Percentiles rank a stretch among this genome's conserved stretches.
Evolutionary conservation across 345 rosid species (phyloP).

Genomic region (Zanthoxylum bungeanum): DNA sequence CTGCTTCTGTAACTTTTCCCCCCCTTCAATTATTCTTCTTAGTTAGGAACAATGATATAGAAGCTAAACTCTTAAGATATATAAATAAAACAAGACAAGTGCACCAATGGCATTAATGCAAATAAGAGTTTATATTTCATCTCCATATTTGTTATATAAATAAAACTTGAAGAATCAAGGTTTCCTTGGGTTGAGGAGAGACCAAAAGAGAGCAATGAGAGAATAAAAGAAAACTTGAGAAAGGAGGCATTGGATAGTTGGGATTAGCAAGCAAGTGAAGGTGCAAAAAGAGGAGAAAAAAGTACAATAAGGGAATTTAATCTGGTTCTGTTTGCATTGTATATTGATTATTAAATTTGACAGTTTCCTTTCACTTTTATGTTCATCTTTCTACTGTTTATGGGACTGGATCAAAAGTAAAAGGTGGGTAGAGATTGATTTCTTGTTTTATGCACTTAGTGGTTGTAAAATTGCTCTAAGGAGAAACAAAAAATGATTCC

Average conservation of each 20-base stretch:
- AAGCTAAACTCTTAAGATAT: slow-evolving; percentile 22
- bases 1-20: slow-evolving; percentile 15
- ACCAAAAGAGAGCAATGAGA: slow-evolving; percentile 50
- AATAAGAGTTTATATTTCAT: slow-evolving; percentile 52
- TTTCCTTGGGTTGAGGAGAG: slow-evolving; percentile 75
- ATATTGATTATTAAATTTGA: slow-evolving; percentile 2
- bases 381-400: slow-evolving; percentile 39
- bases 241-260: slow-evolving; percentile 74
- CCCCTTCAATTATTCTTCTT: neutral
- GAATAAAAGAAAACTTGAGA: slow-evolving; percentile 96
- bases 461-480: neutral
- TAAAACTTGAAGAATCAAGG: slow-evolving; percentile 69
- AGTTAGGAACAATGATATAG: slow-evolving; percentile 32
- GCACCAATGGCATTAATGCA: slow-evolving; percentile 37
- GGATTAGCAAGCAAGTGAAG: slow-evolving; percentile 79
- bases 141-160: slow-evolving; percentile 31
- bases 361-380: slow-evolving; percentile 20
- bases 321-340: slow-evolving; percentile 4
- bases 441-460: slow-evolving; percentile 12
- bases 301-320: slow-evolving; percentile 28
- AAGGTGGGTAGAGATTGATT: slow-evolving; percentile 24
- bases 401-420: slow-evolving; percentile 44
- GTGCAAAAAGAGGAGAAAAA: slow-evolving; percentile 52
- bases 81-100: slow-evolving; percentile 32
- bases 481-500: neutral